Evolutionary conservation across 2,329 filamentous ascomycete genomes (phyloP).

Genomic region (Sclerotinia spermophila): DNA sequence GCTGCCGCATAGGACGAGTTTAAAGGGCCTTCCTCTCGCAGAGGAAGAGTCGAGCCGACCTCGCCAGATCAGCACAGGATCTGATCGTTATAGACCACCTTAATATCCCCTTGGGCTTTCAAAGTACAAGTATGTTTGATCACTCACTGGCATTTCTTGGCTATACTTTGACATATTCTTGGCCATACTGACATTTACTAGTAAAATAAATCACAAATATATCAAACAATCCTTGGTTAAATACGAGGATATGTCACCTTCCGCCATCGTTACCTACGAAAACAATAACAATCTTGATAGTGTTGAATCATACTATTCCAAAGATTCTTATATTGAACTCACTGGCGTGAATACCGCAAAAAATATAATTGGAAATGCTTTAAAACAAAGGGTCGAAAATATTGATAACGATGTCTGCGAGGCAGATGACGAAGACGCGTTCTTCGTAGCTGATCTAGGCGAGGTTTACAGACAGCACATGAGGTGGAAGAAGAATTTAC

Average conservation of each 20-base stretch:
- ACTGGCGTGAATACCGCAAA: conserved; percentile 52
- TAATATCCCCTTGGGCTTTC: conserved; percentile 57
- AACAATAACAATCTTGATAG: conserved; percentile 36
- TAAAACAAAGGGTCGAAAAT: conserved; percentile 78
- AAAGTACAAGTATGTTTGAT: conserved; percentile 28
- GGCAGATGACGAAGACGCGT: conserved; percentile 92
- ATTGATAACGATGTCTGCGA: conserved; percentile 87
- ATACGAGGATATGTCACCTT: conserved; percentile 60
- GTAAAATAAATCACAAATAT: conserved; percentile 10
- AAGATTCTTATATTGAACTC: conserved; percentile 30
- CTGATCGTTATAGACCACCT: conserved; percentile 91
- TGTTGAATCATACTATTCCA: conserved; percentile 33
- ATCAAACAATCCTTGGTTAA: conserved; percentile 26
- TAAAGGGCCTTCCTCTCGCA: conserved; percentile 97
- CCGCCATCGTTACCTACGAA: conserved; percentile 54
- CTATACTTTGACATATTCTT: not conserved
- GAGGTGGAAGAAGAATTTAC: conserved; percentile 93
- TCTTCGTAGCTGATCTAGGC: conserved; percentile 96
- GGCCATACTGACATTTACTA: conserved; percentile 13
- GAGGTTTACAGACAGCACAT: conserved; percentile 98
- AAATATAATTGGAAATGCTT: conserved; percentile 78
- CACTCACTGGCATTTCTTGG: not conserved
- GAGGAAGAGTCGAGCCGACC: conserved; percentile 99
- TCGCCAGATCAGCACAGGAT: conserved; percentile 87
- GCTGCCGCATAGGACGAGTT: conserved; percentile 99